Percentiles rank a stretch among this genome's conserved stretches.
Evolutionary conservation across 1,284 basidiomycete genomes (phyloP).

Genomic region (Cystobasidium pallidum): DNA sequence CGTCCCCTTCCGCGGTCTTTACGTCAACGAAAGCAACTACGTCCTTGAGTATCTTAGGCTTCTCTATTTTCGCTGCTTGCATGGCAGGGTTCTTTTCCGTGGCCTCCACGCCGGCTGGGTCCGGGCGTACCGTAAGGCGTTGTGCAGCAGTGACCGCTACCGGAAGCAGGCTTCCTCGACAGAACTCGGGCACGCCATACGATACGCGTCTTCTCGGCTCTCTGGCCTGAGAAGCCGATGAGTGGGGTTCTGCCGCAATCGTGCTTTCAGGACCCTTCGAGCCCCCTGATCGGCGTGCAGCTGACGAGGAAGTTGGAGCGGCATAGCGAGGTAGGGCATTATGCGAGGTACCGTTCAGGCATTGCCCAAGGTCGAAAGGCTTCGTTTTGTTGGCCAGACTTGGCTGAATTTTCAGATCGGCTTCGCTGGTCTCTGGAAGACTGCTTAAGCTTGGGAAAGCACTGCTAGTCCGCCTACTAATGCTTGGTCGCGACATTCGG

Average conservation of each 20-base stretch:
- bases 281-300: slow-evolving; percentile 9
- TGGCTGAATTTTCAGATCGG: neutral
- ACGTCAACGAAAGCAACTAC: slow-evolving; percentile 90
- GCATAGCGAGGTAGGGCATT: slow-evolving; percentile 31
- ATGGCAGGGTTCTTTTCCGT: neutral
- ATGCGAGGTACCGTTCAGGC: neutral
- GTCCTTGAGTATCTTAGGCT: slow-evolving; percentile 62
- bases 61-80: neutral
- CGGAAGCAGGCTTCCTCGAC: slow-evolving; percentile 17
- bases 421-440: slow-evolving; percentile 20
- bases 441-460: neutral
- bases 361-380: no score
- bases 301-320: slow-evolving; percentile 16
- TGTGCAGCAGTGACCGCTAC: slow-evolving; percentile 21
- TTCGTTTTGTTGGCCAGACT: neutral
- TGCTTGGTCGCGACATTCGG: slow-evolving; percentile 22
- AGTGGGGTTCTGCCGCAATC: neutral
- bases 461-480: slow-evolving; percentile 9
- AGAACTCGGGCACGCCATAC: neutral
- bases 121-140: slow-evolving; percentile 1
- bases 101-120: neutral
- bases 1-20: slow-evolving; percentile 79
- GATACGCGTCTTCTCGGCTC: neutral
- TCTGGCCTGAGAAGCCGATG: neutral
- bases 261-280: slow-evolving; percentile 2